Evolutionary conservation across 805 yeast genomes (phyloP), one percentile per base, ranked within the genome.

Genomic region (Metschnikowia baotianmanensis): DNA sequence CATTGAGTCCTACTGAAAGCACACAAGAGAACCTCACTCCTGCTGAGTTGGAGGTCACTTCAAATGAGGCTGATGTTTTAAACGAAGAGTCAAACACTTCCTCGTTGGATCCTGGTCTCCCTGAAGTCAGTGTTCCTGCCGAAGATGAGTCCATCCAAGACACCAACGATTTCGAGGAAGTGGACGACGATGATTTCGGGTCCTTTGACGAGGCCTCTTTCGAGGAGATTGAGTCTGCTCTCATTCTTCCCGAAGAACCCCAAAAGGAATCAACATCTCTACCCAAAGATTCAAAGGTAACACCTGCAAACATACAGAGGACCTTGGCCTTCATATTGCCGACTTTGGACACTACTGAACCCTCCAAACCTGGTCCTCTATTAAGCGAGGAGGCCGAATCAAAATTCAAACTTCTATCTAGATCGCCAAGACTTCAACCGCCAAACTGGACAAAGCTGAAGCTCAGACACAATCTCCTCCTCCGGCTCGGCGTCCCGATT

Each of bases 401-500:
- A 25, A 61, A 78, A 9, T 72, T 76, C 62, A 60, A 62, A 16
- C 72, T 72, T 40, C 59, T 82, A n/a, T 65, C 77, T 2, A 64
- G 66, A 8, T 43, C 68, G 12, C 78, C 80, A 0, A 69, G 71
- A 35, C 58, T 78, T 24, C 72, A 71, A 21, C 84, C 82, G 1
- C 72, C 81, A 13, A 81, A 80, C 44, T 87, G 95, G 95, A 75
- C 73, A 31, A 72, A 72, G 39, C 82, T 86, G 55, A 69, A 79
- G 15, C 72, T 84, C 18, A 75, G 89, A 36, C 76, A 83, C 50
- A 78, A 77, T 49, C 60, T 87, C 23, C 66, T 84, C 23, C 66
- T 82, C 15, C 74, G 80, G 21, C 63, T 87, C 31, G 89, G 90
- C 1, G 74, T 87, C 2, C 95, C 95, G 0, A 75, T 85, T 29